A percentile compares a stretch with the other conserved stretches of the same genome.
Conservation (phyloP, 768 basidiomycete genomes). For the Kwoniella mangroviensis region DNA sequence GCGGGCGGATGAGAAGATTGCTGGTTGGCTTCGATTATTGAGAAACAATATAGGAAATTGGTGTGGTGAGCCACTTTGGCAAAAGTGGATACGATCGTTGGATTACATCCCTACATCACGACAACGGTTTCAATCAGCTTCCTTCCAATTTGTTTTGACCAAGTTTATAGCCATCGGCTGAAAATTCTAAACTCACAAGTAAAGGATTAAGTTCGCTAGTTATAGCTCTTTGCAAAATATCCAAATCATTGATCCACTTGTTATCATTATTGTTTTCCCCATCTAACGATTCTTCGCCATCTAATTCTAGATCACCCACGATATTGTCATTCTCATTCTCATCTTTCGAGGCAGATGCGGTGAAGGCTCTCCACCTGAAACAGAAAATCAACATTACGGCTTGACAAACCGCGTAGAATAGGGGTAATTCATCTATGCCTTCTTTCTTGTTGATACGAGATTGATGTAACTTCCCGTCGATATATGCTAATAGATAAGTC, state of each 20-base stretch:
- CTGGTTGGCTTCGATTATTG: slow-evolving; percentile 85
- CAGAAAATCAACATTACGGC: slow-evolving; percentile 96
- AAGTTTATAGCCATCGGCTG: too few relatives aligned
- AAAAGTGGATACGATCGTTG: slow-evolving; percentile 89
- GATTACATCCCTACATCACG: slow-evolving; percentile 74
- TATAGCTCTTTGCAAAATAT: slow-evolving; percentile 77
- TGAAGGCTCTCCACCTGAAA: slow-evolving; percentile 91
- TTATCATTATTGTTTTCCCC: slow-evolving; percentile 51
- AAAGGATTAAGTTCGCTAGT: slow-evolving; percentile 85
- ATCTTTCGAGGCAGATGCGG: slow-evolving; percentile 47
- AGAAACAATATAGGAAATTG: slow-evolving; percentile 90
- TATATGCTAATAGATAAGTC: slow-evolving; percentile 80
- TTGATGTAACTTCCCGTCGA: slow-evolving; percentile 76
- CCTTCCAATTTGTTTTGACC: slow-evolving; percentile 1
- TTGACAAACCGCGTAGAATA: slow-evolving; percentile 92
- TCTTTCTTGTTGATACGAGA: slow-evolving; percentile 61
- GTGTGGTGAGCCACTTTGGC: slow-evolving; percentile 89
- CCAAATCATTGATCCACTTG: slow-evolving; percentile 85
- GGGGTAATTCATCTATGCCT: slow-evolving; percentile 61
- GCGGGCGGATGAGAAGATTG: slow-evolving; percentile 63
- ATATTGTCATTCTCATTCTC: slow-evolving; percentile 61
- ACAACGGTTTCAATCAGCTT: neutral
- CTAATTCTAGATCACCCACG: slow-evolving; percentile 53
- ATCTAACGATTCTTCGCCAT: slow-evolving; percentile 39
- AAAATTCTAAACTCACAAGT: slow-evolving; percentile 65